phyloP scores from a whole-genome alignment of 345 rosid genomes.

The Eucalyptus sp. region DNA sequence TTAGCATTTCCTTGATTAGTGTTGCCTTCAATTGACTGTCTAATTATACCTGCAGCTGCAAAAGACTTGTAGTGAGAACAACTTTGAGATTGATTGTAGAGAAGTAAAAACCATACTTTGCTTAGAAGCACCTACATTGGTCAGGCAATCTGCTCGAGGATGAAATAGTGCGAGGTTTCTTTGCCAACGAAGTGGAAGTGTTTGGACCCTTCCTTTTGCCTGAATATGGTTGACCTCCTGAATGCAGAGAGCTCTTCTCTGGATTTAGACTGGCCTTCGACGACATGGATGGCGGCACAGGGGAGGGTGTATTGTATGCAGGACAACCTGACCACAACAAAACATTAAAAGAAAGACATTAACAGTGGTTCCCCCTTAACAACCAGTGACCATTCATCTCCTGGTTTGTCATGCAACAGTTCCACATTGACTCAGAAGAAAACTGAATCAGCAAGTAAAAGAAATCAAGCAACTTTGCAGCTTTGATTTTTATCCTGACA shows the following conservation, averaged over 20 bases:
- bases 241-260: slow-evolving; percentile 10
- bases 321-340: slow-evolving; percentile 17
- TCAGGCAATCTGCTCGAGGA: slow-evolving; percentile 6
- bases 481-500: neutral
- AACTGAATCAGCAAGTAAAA: neutral
- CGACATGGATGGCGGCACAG: slow-evolving; percentile 17
- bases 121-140: slow-evolving; percentile 23
- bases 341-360: neutral
- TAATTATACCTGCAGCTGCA: neutral
- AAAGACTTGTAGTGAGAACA: neutral
- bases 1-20: neutral
- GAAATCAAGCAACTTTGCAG: neutral
- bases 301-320: slow-evolving; percentile 14
- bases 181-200: slow-evolving; percentile 16
- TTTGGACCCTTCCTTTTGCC: slow-evolving; percentile 38
- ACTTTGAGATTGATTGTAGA: neutral
- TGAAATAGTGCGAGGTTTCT: slow-evolving; percentile 25
- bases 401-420: neutral
- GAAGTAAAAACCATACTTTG: neutral
- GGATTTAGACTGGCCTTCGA: slow-evolving; percentile 7
- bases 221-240: slow-evolving; percentile 10
- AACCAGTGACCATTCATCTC: neutral
- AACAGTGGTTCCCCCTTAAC: neutral
- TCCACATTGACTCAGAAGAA: neutral
- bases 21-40: neutral